phyloP scores from a whole-genome alignment of 2,329 filamentous ascomycete genomes.

The Colletotrichum eleusines region DNA sequence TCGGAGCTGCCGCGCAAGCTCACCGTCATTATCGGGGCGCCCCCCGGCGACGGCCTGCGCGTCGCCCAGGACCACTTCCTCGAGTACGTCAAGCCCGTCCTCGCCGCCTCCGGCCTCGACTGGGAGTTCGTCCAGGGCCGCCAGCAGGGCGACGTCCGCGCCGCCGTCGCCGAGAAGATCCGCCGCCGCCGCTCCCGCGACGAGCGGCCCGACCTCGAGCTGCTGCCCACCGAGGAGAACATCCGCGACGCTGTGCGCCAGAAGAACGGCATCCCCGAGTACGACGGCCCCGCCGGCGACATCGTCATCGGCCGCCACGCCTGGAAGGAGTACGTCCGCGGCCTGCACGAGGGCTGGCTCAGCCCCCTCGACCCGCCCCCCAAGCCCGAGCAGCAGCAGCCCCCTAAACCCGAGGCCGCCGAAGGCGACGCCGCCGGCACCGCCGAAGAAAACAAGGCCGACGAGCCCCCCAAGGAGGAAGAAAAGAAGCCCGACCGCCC shows the following conservation, averaged over 20 bases:
- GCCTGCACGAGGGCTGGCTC: slow-evolving; percentile 95
- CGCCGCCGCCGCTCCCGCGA: slow-evolving; percentile 75
- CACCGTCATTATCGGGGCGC: slow-evolving; percentile 86
- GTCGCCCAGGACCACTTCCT: slow-evolving; percentile 94
- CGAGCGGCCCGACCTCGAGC: slow-evolving; percentile 62
- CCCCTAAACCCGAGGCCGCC: slow-evolving; percentile 43
- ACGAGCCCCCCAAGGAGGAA: slow-evolving; percentile 59
- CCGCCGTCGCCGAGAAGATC: slow-evolving; percentile 87
- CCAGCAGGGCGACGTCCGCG: slow-evolving; percentile 91
- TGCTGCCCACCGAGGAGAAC: slow-evolving; percentile 67
- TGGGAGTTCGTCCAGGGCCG: slow-evolving; percentile 96
- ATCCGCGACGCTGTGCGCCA: slow-evolving; percentile 73
- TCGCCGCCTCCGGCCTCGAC: slow-evolving; percentile 90
- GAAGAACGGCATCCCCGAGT: slow-evolving; percentile 76
- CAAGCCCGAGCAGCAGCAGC: slow-evolving; percentile 47
- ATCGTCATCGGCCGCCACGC: slow-evolving; percentile 90
- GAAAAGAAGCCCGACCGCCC: slow-evolving; percentile 69
- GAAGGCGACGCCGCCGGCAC: slow-evolving; percentile 33
- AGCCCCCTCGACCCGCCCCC: slow-evolving; percentile 79
- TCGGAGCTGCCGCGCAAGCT: slow-evolving; percentile 84
- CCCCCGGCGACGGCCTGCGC: slow-evolving; percentile 87
- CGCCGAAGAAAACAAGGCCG: slow-evolving; percentile 46
- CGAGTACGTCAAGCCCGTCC: slow-evolving; percentile 93
- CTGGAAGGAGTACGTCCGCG: slow-evolving; percentile 97
- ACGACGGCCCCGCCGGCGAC: slow-evolving; percentile 82